Evolutionary conservation across 331 rosid genomes (phyloP).

Genomic region (Quercus lobata): DNA sequence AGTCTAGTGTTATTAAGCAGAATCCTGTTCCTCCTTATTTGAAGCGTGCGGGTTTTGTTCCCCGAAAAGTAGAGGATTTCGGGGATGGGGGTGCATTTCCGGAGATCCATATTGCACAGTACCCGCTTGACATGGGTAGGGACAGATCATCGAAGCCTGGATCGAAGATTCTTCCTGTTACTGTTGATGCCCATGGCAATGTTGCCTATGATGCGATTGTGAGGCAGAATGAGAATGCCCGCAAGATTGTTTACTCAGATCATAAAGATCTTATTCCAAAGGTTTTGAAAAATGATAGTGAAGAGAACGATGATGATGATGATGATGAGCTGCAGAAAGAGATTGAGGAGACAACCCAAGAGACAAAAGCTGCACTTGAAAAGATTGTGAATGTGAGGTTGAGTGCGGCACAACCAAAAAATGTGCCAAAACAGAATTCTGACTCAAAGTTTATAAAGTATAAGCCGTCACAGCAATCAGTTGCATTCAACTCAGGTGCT

Average conservation of each 20-base stretch:
- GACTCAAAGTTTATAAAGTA: slow-evolving; percentile 79
- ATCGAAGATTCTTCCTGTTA: slow-evolving; percentile 59
- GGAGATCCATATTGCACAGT: slow-evolving; percentile 75
- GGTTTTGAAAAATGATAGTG: slow-evolving; percentile 52
- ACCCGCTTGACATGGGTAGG: slow-evolving; percentile 84
- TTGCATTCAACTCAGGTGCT: slow-evolving; percentile 83
- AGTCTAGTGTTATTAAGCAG: slow-evolving; percentile 33
- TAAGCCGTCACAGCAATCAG: slow-evolving; percentile 77
- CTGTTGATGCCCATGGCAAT: slow-evolving; percentile 68
- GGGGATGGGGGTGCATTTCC: slow-evolving; percentile 92
- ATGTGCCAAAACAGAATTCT: slow-evolving; percentile 62
- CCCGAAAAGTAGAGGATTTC: slow-evolving; percentile 64
- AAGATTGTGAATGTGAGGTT: slow-evolving; percentile 81
- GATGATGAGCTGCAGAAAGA: slow-evolving; percentile 56
- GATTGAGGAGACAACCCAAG: slow-evolving; percentile 73
- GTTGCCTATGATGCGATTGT: slow-evolving; percentile 82
- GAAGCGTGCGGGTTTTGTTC: slow-evolving; percentile 74
- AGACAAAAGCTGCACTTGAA: slow-evolving; percentile 81
- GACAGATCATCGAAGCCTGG: slow-evolving; percentile 48
- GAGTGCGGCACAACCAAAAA: slow-evolving; percentile 80
- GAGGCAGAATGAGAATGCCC: slow-evolving; percentile 69
- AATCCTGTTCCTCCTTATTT: slow-evolving; percentile 68
- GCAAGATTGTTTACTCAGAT: slow-evolving; percentile 63
- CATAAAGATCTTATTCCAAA: slow-evolving; percentile 64
- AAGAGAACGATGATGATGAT: slow-evolving; percentile 12